Percentiles rank a stretch among this genome's conserved stretches.
Conservation (phyloP, 2,329 filamentous ascomycete genomes). For the Fonsecaea pedrosoi region DNA sequence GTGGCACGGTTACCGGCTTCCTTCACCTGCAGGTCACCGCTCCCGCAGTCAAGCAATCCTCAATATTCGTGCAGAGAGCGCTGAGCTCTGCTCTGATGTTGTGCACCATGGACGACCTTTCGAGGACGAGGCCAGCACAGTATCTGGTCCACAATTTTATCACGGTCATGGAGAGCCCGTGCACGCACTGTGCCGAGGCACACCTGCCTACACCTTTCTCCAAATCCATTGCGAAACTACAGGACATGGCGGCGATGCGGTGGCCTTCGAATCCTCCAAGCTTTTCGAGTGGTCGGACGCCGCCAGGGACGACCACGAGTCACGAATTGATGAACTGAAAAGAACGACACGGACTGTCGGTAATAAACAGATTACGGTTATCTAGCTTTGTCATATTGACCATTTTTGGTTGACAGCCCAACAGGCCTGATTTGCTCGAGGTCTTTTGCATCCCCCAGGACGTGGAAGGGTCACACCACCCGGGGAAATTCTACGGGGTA, state of each 20-base stretch:
- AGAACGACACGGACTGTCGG: not conserved
- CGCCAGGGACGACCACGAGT: not conserved
- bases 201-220: conserved; percentile 1
- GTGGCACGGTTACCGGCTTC: not conserved
- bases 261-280: not conserved
- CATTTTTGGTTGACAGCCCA: not conserved
- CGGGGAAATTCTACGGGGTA: not conserved
- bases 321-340: not conserved
- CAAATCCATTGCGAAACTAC: conserved; percentile 1
- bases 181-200: not conserved
- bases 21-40: conserved; percentile 1
- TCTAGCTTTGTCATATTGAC: not conserved
- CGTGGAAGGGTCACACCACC: not conserved
- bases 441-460: not conserved
- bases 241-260: not conserved
- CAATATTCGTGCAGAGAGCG: not conserved
- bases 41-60: not conserved
- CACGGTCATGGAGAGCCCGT: not conserved
- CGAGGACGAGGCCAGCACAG: not conserved
- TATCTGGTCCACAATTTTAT: conserved; percentile 2
- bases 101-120: conserved; percentile 3
- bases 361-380: not conserved
- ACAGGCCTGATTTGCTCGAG: not conserved
- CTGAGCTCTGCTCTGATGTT: conserved; percentile 1
- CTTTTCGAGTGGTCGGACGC: not conserved